These are phyloP conservation scores for Heterobasidion occidentale DNA, from an alignment of 1,284 basidiomycete species.

Conservation along the genomic window DNA sequence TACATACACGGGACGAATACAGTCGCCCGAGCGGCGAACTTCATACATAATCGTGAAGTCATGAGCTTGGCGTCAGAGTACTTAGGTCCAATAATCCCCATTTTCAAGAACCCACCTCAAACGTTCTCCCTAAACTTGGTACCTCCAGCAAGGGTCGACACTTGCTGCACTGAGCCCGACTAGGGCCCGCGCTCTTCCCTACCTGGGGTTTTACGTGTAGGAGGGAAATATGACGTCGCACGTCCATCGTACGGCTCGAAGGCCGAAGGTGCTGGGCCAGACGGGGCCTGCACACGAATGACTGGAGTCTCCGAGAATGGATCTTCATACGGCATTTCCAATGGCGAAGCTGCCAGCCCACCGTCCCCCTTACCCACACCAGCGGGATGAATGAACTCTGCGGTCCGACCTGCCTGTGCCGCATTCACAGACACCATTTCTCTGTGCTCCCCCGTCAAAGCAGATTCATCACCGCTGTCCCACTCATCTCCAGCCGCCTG, in stretches of 20 bases:
- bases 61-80: too few relatives aligned
- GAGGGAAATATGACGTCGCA: background rate
- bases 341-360: background rate
- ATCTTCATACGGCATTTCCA: background rate
- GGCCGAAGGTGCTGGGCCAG: background rate
- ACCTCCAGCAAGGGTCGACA: conserved; percentile 10
- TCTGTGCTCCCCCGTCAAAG: background rate
- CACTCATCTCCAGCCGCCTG: conserved; percentile 12
- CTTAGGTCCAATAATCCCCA: too few relatives aligned
- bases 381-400: background rate
- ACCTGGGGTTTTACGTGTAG: too few relatives aligned
- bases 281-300: background rate
- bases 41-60: too few relatives aligned
- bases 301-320: background rate
- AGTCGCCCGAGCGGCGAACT: too few relatives aligned
- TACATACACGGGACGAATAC: too few relatives aligned
- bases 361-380: background rate
- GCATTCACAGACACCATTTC: background rate
- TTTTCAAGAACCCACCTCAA: background rate
- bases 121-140: conserved; percentile 9
- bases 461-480: conserved; percentile 11
- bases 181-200: background rate
- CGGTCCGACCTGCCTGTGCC: background rate
- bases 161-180: conserved; percentile 3
- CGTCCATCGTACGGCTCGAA: background rate